Evolutionary conservation across 176 grass and related monocot genomes (phyloP).

Genomic region (Carex kokanica): DNA sequence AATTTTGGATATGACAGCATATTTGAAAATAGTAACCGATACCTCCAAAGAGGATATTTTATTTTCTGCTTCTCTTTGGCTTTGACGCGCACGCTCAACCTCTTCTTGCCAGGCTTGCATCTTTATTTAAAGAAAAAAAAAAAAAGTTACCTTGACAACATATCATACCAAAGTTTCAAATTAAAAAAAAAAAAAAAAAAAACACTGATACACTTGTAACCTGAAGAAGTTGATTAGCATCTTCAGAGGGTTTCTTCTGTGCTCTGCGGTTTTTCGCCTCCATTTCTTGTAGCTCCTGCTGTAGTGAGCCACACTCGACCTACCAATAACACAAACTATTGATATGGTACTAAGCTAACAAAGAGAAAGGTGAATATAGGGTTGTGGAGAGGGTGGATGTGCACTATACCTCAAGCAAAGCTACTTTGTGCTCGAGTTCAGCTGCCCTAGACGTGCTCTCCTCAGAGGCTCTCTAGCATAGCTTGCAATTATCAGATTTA

Average conservation of each 20-base stretch:
- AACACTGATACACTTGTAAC: slow-evolving; percentile 34
- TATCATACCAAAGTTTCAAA: not conserved
- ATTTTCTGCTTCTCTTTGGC: slow-evolving; percentile 92
- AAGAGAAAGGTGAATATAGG: slow-evolving; percentile 10
- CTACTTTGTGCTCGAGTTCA: slow-evolving; percentile 90
- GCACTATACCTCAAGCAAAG: slow-evolving; percentile 80
- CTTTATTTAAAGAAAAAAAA: slow-evolving; percentile 47
- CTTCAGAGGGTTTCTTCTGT: slow-evolving; percentile 96
- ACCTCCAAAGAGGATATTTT: slow-evolving; percentile 87
- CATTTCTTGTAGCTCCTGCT: slow-evolving; percentile 91
- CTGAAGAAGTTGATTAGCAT: slow-evolving; percentile 92
- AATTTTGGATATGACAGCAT: slow-evolving; percentile 2
- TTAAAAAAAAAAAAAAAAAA: slow-evolving; percentile 21
- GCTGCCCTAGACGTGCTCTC: slow-evolving; percentile 86
- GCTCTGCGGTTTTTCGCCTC: slow-evolving; percentile 74
- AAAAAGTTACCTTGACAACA: not conserved
- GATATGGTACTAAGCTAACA: slow-evolving; percentile 14
- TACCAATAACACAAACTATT: slow-evolving; percentile 36
- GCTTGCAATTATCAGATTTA: slow-evolving; percentile 2
- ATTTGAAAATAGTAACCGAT: slow-evolving; percentile 32
- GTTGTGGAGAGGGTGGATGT: not conserved
- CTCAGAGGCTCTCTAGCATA: slow-evolving; percentile 82
- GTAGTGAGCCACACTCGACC: slow-evolving; percentile 83
- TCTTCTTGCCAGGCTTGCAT: slow-evolving; percentile 98
- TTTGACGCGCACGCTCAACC: slow-evolving; percentile 80